Evolutionary conservation across 225 moss, liverwort and hornwort genomes (phyloP).

Genomic region (Lunularia cruciata): DNA sequence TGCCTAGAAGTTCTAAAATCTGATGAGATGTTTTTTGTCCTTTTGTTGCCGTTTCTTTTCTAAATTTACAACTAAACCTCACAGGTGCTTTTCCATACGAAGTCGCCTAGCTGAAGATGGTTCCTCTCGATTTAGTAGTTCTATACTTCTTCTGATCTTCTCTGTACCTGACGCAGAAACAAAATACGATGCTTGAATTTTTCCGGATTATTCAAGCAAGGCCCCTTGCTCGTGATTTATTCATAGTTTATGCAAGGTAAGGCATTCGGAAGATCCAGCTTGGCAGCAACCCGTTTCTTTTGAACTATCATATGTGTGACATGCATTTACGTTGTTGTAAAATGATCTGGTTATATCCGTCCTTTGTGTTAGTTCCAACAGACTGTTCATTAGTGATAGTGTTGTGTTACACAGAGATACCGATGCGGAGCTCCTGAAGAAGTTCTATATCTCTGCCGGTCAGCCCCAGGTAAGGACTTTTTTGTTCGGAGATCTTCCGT

Average conservation of each 20-base stretch:
- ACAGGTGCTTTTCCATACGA: no score
- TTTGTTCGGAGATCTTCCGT: no score
- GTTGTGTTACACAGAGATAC: slow-evolving; percentile 59
- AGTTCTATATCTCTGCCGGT: slow-evolving; percentile 75
- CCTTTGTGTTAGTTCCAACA: neutral
- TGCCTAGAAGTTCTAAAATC: no score
- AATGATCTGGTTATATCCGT: neutral
- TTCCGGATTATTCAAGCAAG: slow-evolving; percentile 86
- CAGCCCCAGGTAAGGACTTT: slow-evolving; percentile 69
- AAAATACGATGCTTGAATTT: slow-evolving; percentile 73
- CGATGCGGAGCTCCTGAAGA: slow-evolving; percentile 75
- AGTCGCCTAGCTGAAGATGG: neutral
- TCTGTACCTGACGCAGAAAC: slow-evolving; percentile 44
- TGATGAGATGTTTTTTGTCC: no score
- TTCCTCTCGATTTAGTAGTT: neutral
- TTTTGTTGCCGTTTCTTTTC: no score
- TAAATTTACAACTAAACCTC: no score
- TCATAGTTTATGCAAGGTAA: slow-evolving; percentile 86
- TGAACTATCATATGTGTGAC: neutral
- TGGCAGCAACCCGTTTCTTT: neutral
- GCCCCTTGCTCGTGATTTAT: slow-evolving; percentile 79
- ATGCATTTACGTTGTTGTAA: neutral
- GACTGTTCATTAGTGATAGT: neutral
- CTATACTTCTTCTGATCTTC: neutral
- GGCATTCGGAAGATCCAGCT: neutral